Base-by-base conservation (phyloP, 345 rosid species). In the Fremontodendron californicum region DNA sequence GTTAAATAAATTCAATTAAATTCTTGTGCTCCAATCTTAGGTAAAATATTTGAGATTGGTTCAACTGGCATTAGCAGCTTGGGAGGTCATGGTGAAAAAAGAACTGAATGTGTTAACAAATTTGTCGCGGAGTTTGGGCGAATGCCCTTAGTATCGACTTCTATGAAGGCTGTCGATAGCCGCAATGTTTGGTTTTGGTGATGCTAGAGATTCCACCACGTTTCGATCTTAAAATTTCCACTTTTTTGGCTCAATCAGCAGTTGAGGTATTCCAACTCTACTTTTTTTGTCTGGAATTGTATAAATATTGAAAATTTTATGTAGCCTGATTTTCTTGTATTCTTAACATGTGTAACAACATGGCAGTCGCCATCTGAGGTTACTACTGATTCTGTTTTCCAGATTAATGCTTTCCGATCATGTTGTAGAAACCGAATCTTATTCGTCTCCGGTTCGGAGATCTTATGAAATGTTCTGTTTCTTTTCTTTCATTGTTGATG, bases 1-100 rank as follows among this genome's bases (percentile, higher is more conserved):
- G 15, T 40, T 2, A 39, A 19, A 49, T 60, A 21, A n/a, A 16
- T 25, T 55, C 40, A n/a, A 39, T 4, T 7, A 23, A 1, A 42
- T 19, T 71, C 49, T 62, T 51, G 23, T 51, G 18, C 60, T 66
- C 49, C 29, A 21, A 46, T 40, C 80, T 74, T 74, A 94, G 98
- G 98, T 60, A 94, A 90, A 76, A 91, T 94, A 85, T 88, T 82
- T 71, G 98, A 94, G 91, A 90, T 93, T 66, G 98, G 98, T 78
- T 93, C 97, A 23, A 91, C 94, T 6, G 97, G 98, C 76, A 94
- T 94, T 72, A 94, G 98, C 84, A 90, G 91, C 84, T 51, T 93
- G 88, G 97, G 97, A 81, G 97, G 94, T 72, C 98, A 94, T 75
- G 85, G 58, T 23, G 95, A 93, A 74, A 93, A 72, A 85, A 88